phyloP scores from a whole-genome alignment of 2,329 filamentous ascomycete genomes.

The Penicillium sp. region DNA sequence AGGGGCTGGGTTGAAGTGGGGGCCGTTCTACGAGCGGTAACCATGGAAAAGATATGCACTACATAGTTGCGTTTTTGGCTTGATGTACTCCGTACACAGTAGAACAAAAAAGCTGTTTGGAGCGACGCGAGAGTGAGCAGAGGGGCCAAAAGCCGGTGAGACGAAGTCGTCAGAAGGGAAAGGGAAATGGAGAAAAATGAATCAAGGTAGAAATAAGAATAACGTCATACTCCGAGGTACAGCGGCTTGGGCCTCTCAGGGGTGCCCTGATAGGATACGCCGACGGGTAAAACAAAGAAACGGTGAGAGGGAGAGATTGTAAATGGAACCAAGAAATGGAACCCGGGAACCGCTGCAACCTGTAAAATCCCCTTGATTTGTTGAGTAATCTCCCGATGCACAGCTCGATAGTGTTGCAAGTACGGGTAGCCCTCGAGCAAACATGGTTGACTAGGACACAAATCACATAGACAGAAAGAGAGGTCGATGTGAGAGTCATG shows the following conservation, averaged over 20 bases:
- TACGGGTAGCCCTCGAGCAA: background rate
- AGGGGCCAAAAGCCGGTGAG: conserved; percentile 24
- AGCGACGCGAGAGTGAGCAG: conserved; percentile 19
- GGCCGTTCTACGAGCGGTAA: conserved; percentile 9
- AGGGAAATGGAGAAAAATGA: background rate
- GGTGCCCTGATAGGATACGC: conserved; percentile 3
- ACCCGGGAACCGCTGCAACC: conserved; percentile 1
- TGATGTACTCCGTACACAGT: conserved; percentile 21
- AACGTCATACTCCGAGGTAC: conserved; percentile 8
- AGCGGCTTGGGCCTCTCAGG: conserved; percentile 10
- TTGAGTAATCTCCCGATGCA: conserved; percentile 1
- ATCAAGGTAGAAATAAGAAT: background rate
- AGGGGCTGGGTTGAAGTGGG: conserved; percentile 25
- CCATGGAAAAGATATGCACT: conserved; percentile 9
- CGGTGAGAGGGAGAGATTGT: conserved; percentile 13
- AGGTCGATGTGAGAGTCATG: background rate
- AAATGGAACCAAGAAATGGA: background rate
- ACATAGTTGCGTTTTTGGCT: conserved; percentile 11
- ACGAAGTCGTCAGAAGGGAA: background rate
- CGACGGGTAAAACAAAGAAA: conserved; percentile 9
- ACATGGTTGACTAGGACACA: background rate
- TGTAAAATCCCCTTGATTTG: background rate
- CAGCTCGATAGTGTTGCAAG: conserved; percentile 1
- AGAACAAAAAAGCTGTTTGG: conserved; percentile 12
- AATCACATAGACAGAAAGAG: background rate